Conservation (phyloP, 441 rosid species). For the Arabidopsis hybrid region DNA sequence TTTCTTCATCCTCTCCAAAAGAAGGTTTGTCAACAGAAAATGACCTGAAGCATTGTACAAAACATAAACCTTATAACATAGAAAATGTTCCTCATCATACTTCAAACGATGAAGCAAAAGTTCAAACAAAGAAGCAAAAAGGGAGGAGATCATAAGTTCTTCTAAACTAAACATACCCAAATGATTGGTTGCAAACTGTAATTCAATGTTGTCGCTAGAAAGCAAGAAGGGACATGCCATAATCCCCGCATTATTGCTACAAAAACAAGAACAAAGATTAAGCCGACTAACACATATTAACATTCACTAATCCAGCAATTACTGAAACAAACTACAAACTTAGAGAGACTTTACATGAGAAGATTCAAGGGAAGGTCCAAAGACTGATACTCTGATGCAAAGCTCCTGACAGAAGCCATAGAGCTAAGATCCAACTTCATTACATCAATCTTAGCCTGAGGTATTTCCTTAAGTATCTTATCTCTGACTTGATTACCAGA, state of each 20-base stretch:
- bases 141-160: neutral
- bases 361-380: constrained; percentile 48
- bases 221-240: constrained; percentile 67
- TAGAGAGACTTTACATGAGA: constrained; percentile 37
- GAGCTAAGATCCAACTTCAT: constrained; percentile 80
- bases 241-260: constrained; percentile 77
- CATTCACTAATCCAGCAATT: constrained; percentile 21
- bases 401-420: constrained; percentile 61
- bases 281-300: constrained; percentile 11
- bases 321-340: neutral
- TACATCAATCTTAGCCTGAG: constrained; percentile 62
- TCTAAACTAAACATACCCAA: constrained; percentile 48
- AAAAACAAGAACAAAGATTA: constrained; percentile 28
- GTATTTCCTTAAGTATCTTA: constrained; percentile 55
- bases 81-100: neutral
- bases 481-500: constrained; percentile 56
- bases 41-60: constrained; percentile 51
- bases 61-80: neutral
- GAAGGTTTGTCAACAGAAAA: constrained; percentile 64
- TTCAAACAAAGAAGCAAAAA: neutral
- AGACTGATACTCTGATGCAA: constrained; percentile 62
- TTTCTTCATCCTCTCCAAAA: constrained; percentile 64
- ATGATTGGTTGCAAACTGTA: constrained; percentile 78
- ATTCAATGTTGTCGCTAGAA: constrained; percentile 64
- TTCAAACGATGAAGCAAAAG: neutral